Conservation (phyloP, 2,329 filamentous ascomycete genomes). For the Ophiostoma quercus region DNA sequence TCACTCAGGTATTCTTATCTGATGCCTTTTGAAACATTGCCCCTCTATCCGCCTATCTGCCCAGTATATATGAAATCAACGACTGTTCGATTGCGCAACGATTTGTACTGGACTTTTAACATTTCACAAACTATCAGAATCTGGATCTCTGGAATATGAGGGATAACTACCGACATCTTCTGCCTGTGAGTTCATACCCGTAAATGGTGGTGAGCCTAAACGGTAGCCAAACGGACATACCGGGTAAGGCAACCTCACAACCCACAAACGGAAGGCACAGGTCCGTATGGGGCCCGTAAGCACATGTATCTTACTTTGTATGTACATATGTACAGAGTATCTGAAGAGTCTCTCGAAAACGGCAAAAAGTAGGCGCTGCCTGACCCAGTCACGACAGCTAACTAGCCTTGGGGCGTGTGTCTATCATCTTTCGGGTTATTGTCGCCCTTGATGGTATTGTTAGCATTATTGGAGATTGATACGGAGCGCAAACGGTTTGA, state of each 20-base stretch:
- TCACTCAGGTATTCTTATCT: not conserved
- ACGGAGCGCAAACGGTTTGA: slow-evolving; percentile 5
- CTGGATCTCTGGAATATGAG: not conserved
- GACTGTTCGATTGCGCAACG: not conserved
- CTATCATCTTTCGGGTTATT: slow-evolving; percentile 7
- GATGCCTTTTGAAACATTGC: not conserved
- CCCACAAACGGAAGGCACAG: not conserved
- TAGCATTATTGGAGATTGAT: not conserved
- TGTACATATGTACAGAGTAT: not conserved
- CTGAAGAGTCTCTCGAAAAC: not conserved
- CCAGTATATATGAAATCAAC: not conserved
- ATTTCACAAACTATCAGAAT: not conserved
- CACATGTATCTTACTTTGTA: not conserved
- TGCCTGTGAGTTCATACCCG: not conserved
- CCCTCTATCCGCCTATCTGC: not conserved
- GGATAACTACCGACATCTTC: not conserved
- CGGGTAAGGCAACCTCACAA: not conserved
- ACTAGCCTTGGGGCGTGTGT: slow-evolving; percentile 4
- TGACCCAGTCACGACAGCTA: slow-evolving; percentile 9
- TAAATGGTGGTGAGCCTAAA: not conserved
- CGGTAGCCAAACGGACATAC: not conserved
- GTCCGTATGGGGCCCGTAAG: not conserved
- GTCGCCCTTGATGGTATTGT: not conserved
- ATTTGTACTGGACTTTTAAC: not conserved
- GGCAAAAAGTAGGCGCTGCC: not conserved